These are phyloP conservation scores for Ophiocordyceps australis DNA, from an alignment of 2,329 filamentous ascomycete species.

Conservation along the genomic window DNA sequence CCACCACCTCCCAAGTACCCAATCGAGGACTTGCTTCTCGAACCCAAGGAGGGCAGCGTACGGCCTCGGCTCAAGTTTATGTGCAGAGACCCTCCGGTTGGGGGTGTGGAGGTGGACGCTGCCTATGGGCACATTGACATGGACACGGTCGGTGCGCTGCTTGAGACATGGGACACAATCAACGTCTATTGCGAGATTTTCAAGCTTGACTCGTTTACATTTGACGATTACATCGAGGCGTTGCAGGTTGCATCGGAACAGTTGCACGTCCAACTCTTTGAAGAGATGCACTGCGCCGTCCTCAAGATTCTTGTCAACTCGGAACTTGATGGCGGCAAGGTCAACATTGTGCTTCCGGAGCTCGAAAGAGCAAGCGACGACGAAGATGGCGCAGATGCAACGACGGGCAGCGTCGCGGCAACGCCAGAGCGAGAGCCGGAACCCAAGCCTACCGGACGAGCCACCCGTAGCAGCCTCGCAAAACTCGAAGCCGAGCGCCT, in stretches of 20 bases:
- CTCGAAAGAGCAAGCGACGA: slow-evolving; percentile 54
- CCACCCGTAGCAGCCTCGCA: slow-evolving; percentile 71
- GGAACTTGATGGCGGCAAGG: slow-evolving; percentile 56
- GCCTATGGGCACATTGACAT: slow-evolving; percentile 43
- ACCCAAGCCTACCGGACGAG: slow-evolving; percentile 45
- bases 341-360: slow-evolving; percentile 63
- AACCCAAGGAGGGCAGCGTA: slow-evolving; percentile 43
- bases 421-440: slow-evolving; percentile 61
- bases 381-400: slow-evolving; percentile 40
- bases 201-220: slow-evolving; percentile 87
- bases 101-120: slow-evolving; percentile 10
- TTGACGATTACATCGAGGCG: slow-evolving; percentile 87
- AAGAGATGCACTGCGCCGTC: slow-evolving; percentile 82
- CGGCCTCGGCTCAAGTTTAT: slow-evolving; percentile 67
- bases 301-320: slow-evolving; percentile 71
- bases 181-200: slow-evolving; percentile 98
- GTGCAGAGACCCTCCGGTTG: slow-evolving; percentile 42
- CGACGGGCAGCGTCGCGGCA: slow-evolving; percentile 29
- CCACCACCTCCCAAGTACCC: slow-evolving; percentile 74
- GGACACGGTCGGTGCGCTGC: slow-evolving; percentile 65
- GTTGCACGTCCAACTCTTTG: slow-evolving; percentile 64
- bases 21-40: slow-evolving; percentile 79
- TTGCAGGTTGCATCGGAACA: slow-evolving; percentile 62
- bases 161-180: slow-evolving; percentile 91
- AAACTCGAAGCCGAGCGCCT: slow-evolving; percentile 60